These are phyloP conservation scores for Penicillium soppii DNA, from an alignment of 495 filamentous ascomycete species.

Conservation along the genomic window DNA sequence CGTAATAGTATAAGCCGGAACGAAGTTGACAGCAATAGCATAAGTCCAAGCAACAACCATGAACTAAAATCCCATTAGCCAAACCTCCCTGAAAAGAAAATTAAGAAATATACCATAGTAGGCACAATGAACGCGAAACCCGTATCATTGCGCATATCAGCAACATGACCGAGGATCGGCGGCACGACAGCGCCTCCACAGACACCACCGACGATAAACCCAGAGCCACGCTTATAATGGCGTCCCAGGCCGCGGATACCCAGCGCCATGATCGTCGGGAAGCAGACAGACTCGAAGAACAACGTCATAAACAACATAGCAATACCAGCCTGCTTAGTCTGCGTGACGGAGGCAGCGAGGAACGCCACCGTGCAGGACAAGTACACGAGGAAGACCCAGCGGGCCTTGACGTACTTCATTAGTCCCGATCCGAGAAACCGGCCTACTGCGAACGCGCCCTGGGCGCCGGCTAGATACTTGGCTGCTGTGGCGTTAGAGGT, in stretches of 20 bases:
- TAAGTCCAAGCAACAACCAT: slow-evolving; percentile 60
- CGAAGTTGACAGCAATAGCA: slow-evolving; percentile 61
- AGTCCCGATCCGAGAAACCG: slow-evolving; percentile 50
- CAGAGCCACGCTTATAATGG: slow-evolving; percentile 58
- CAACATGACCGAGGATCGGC: slow-evolving; percentile 47
- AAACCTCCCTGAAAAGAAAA: neutral
- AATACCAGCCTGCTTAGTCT: slow-evolving; percentile 44
- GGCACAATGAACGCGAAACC: slow-evolving; percentile 58
- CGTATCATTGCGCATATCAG: slow-evolving; percentile 48
- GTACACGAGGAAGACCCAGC: slow-evolving; percentile 50
- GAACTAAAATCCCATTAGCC: slow-evolving; percentile 19
- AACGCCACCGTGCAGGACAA: slow-evolving; percentile 40
- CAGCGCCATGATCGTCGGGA: slow-evolving; percentile 63
- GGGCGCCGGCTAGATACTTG: slow-evolving; percentile 54
- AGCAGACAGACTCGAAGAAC: slow-evolving; percentile 63
- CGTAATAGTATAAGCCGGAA: slow-evolving; percentile 55
- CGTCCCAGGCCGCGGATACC: slow-evolving; percentile 59
- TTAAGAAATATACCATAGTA: slow-evolving; percentile 42
- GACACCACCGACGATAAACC: slow-evolving; percentile 57
- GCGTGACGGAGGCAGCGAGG: slow-evolving; percentile 35
- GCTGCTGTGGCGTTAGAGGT: slow-evolving; percentile 43
- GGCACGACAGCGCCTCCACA: slow-evolving; percentile 56
- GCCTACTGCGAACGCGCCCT: slow-evolving; percentile 56
- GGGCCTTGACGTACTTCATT: slow-evolving; percentile 53
- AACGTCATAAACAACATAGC: slow-evolving; percentile 54